A percentile compares a stretch with the other conserved stretches of the same genome.
Evolutionary conservation across 768 basidiomycete genomes (phyloP).

Genomic region (Boletus tylopilopsis): DNA sequence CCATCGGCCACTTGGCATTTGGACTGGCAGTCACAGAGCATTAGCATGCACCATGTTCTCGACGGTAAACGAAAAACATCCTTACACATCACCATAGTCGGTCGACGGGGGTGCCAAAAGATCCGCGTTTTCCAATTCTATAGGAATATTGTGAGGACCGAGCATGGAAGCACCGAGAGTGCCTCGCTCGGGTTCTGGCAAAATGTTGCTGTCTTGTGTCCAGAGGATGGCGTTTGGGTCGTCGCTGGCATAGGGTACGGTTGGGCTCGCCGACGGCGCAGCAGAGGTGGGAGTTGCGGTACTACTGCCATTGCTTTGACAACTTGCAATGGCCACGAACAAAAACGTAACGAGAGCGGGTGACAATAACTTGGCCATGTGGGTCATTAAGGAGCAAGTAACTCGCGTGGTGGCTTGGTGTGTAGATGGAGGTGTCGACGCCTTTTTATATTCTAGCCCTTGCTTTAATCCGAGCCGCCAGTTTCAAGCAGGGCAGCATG

Average conservation of each 20-base stretch:
- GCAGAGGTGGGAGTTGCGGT: slow-evolving; percentile 7
- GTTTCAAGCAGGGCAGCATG: too few relatives aligned
- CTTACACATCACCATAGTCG: slow-evolving; percentile 49
- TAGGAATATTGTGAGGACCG: slow-evolving; percentile 50
- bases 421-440: too few relatives aligned
- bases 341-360: slow-evolving; percentile 1
- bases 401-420: too few relatives aligned
- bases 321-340: neutral
- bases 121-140: slow-evolving; percentile 57
- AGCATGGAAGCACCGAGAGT: slow-evolving; percentile 43
- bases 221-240: slow-evolving; percentile 43
- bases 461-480: too few relatives aligned
- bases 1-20: slow-evolving; percentile 59
- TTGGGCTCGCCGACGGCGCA: slow-evolving; percentile 33
- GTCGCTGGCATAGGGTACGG: slow-evolving; percentile 38
- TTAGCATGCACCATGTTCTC: neutral
- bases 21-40: slow-evolving; percentile 12
- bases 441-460: too few relatives aligned
- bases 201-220: slow-evolving; percentile 23
- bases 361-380: slow-evolving; percentile 6
- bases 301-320: neutral
- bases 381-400: neutral
- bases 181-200: slow-evolving; percentile 41
- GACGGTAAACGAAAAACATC: neutral
- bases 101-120: slow-evolving; percentile 55